Conservation (phyloP, 2,329 filamentous ascomycete species). For the Colletotrichum sp. region DNA sequence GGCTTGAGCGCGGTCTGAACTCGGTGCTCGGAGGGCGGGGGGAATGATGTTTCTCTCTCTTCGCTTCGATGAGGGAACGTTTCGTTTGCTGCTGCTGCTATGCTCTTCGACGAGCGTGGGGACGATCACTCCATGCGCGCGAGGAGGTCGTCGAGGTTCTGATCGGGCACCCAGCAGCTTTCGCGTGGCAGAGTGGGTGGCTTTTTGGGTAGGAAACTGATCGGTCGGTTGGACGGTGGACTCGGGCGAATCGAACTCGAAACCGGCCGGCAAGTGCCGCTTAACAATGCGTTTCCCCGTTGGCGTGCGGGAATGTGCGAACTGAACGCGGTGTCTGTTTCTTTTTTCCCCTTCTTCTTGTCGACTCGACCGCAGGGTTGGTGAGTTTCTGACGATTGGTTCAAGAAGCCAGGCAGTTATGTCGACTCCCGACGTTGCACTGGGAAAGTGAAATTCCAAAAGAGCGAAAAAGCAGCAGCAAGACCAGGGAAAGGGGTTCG, state of each 20-base stretch:
- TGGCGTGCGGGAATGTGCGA: background rate
- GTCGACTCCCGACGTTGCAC: conserved; percentile 16
- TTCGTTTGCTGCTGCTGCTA: background rate
- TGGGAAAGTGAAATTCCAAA: background rate
- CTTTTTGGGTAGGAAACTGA: background rate
- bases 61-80: background rate
- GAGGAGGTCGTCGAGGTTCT: background rate
- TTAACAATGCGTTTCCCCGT: conserved; percentile 5
- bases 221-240: background rate
- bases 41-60: background rate
- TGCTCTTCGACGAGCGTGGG: conserved; percentile 9
- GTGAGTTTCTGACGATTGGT: background rate
- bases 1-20: background rate
- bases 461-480: background rate
- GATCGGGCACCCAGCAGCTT: conserved; percentile 1
- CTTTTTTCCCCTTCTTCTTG: background rate
- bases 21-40: background rate
- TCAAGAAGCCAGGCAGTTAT: background rate
- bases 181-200: background rate
- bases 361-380: background rate
- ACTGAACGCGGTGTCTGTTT: background rate
- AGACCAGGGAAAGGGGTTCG: conserved; percentile 17
- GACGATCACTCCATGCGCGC: conserved; percentile 19
- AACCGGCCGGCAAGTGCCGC: conserved; percentile 16
- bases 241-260: conserved; percentile 14